Evolutionary conservation across 257 asterid genomes (phyloP).

Genomic region (Nicotiana noctiflora): DNA sequence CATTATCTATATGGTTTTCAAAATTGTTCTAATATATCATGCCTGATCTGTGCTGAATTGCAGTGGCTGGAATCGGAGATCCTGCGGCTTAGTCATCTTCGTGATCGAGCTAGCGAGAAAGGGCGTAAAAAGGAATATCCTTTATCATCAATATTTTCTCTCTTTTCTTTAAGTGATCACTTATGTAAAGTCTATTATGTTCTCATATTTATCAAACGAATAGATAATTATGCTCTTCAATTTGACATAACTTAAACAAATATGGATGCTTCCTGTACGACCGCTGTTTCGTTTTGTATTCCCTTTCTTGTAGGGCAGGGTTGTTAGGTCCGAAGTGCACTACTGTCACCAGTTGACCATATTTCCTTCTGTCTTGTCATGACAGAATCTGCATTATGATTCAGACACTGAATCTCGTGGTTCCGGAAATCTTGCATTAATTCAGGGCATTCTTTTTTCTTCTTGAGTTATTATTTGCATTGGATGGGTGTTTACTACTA

Average conservation of each 20-base stretch:
- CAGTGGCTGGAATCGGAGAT: slow-evolving; percentile 98
- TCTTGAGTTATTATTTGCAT: too few species aligned
- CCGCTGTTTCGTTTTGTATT: too few species aligned
- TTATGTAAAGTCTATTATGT: too few species aligned
- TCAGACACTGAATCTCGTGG: background rate
- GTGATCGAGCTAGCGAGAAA: slow-evolving; percentile 96
- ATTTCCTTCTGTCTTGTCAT: background rate
- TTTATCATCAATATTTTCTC: slow-evolving; percentile 22
- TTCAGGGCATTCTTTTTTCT: too few species aligned
- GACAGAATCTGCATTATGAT: background rate
- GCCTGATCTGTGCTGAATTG: slow-evolving; percentile 11
- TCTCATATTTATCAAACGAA: too few species aligned
- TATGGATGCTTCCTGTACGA: too few species aligned
- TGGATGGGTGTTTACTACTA: too few species aligned
- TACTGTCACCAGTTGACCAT: background rate
- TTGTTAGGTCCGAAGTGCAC: background rate
- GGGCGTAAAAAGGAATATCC: slow-evolving; percentile 99
- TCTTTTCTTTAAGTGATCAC: too few species aligned
- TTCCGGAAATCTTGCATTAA: background rate
- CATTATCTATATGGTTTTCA: background rate
- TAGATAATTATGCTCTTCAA: too few species aligned
- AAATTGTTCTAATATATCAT: background rate
- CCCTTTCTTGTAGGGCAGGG: background rate
- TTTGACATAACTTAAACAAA: too few species aligned
- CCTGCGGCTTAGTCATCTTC: slow-evolving; percentile 82